These are phyloP conservation scores for Chloromonas sp. DNA, from an alignment of 163 green algal genomes.

Conservation along the genomic window DNA sequence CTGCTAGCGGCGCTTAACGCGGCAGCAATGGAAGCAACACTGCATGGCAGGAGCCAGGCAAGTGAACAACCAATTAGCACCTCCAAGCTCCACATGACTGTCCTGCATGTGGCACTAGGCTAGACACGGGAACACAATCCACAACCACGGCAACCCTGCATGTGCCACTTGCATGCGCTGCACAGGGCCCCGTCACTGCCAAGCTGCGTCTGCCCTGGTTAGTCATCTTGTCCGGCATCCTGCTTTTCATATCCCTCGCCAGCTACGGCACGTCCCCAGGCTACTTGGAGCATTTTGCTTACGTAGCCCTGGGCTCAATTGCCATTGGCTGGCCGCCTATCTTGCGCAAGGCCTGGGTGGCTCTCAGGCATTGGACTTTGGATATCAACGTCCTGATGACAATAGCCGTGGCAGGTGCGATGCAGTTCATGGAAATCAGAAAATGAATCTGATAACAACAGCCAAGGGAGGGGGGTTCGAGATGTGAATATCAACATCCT, in stretches of 20 bases:
- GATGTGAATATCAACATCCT: no score
- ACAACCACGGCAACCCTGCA: no score
- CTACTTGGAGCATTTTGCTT: conserved; percentile 14
- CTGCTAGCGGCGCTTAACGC: conserved; percentile 17
- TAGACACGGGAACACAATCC: no score
- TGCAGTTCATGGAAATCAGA: no score
- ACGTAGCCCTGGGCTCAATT: conserved; percentile 49
- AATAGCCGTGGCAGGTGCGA: conserved; percentile 33
- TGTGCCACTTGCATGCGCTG: no score
- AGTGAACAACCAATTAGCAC: neutral
- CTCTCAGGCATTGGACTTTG: conserved; percentile 41
- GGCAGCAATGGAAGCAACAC: conserved; percentile 3
- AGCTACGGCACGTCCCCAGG: conserved; percentile 25
- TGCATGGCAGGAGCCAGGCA: neutral
- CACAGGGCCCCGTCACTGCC: no score
- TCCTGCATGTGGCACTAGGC: no score
- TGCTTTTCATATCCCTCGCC: conserved; percentile 52
- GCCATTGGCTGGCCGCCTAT: conserved; percentile 43
- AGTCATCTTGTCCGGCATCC: conserved; percentile 32
- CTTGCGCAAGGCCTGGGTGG: conserved; percentile 32
- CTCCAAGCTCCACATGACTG: no score
- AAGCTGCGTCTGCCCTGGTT: no score
- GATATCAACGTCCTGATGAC: conserved; percentile 72
- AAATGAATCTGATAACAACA: no score
- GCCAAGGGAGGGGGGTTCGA: no score